Base-by-base conservation (phyloP, 2,329 filamentous ascomycete species). In the Xylariaceae sp. region DNA sequence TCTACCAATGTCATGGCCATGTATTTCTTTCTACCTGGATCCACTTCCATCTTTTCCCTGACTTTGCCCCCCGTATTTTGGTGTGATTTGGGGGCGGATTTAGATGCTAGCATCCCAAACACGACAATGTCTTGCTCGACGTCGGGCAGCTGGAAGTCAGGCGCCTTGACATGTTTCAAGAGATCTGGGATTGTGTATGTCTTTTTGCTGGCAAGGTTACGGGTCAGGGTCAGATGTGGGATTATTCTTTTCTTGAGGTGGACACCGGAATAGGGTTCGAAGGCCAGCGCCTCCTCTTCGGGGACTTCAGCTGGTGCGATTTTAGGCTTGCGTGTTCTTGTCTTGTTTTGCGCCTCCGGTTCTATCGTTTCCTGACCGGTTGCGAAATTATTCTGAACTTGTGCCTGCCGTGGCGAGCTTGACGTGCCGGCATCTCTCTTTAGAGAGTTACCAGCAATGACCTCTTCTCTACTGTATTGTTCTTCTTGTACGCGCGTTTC, bases 1-100 rank as follows among this genome's bases (percentile, higher is more conserved):
- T 99, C 92, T 0, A 89, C 90, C 2, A 99, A 77, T 1, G 84
- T 89, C 57, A 99, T 76, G 1, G 92, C 87, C 88, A 99, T 96
- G 74, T 95, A 99, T 69, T 95, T 96, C 47, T 87, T 86, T 18
- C 80, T 74, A 2, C 77, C 76, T 43, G 78, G 77, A 50, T 85
- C 80, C 9, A 81, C 77, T 45, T 80, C 74, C 16, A 75, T 72
- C 42, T 79, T 70, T 56, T 76, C 74, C 29, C 70, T 72, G 5
- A 76, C 73, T 8, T 76, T 74, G 52, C 71, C 71, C 18, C 68
- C 72, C 4, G 58, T 51, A 3, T 75, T 71, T 59, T 80, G 79
- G 66, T 86, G 83, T 1, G 74, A 67, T 39, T 84, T 85, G 0
- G 94, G 91, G 0, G 87, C 84, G 0, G 94, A 96, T 69, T 97